Evolutionary conservation across 192 early-diverging fungal species (phyloP), one percentile per base, ranked within the genome.

Genomic region (Podochytrium sp.): DNA sequence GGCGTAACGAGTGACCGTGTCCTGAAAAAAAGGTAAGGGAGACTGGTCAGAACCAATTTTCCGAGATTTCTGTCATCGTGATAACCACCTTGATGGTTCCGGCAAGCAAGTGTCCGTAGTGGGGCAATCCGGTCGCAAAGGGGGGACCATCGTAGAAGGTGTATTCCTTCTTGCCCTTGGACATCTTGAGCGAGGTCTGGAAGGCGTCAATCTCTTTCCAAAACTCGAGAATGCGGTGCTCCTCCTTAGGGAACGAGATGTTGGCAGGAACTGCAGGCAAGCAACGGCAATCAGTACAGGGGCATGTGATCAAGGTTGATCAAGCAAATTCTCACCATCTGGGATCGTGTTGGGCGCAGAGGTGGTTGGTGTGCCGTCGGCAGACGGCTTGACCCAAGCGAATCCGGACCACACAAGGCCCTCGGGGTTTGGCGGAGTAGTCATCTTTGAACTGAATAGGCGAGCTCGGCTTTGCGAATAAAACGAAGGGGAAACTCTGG

Each of bases 181-280:
- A 94, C 7, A 96, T 88, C 81, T 96, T 92, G 64, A 96, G 81
- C 2, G 94, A 96, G 0, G 90, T 93, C 66, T 92, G 84, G 81
- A 97, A 98, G 30, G 97, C 97, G 76, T 99, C 94, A 78, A 99
- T 97, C 79, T 98, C 94, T 77, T 90, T 91, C 97, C 97, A 99
- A 71, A 95, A 97, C 65, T 84, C 81, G 49, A 97, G 88, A 47
- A 98, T 88, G 83, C 93, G 96, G 77, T 95, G 92, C 77, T 99
- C 97, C 83, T 96, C 96, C 69, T 86, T 86, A 51, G 96, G 96
- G 81, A 99, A 99, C 65, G 92, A 94, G 76, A 92, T 77, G 47
- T 80, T 80, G 57, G 80, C 76, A 20, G 87, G 77, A 35, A 86
- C 85, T 86, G 34, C 18, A 32, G 50, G 27, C 42, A 33, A 7